phyloP scores from a whole-genome alignment of 371 early-diverging fungal species.

The Mucor velutinosus region DNA sequence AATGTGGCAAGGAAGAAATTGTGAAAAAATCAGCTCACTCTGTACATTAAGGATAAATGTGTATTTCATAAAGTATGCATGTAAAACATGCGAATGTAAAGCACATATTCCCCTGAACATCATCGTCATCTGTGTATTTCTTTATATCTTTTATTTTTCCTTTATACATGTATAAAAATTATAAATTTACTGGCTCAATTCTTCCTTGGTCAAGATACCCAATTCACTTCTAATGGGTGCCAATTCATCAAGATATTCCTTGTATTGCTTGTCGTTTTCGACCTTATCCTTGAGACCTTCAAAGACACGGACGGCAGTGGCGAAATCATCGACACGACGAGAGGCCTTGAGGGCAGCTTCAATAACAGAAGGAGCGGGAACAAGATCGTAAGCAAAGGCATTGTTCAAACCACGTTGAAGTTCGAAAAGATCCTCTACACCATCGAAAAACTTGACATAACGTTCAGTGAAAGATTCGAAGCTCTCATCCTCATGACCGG shows the following conservation, averaged over 20 bases:
- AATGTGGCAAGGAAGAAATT: neutral
- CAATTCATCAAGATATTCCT: conserved; percentile 85
- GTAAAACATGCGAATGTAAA: neutral
- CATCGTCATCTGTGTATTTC: neutral
- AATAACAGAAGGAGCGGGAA: conserved; percentile 86
- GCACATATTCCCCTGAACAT: neutral
- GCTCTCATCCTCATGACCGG: conserved; percentile 75
- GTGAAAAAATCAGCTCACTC: conserved; percentile 4
- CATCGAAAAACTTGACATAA: conserved; percentile 87
- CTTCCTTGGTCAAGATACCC: conserved; percentile 87
- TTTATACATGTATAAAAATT: conserved; percentile 2
- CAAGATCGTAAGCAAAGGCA: conserved; percentile 94
- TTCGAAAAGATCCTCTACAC: conserved; percentile 94
- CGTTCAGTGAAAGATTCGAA: conserved; percentile 82
- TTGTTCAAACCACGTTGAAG: conserved; percentile 97
- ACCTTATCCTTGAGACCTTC: conserved; percentile 93
- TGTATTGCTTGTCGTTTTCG: conserved; percentile 81
- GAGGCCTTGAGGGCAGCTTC: conserved; percentile 88
- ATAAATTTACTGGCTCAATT: conserved; percentile 66
- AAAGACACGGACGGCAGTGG: conserved; percentile 92
- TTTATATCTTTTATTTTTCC: conserved; percentile 4
- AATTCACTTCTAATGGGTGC: conserved; percentile 85
- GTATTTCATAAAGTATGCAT: neutral
- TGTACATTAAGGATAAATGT: neutral
- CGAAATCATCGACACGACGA: conserved; percentile 90